phyloP scores from a whole-genome alignment of 345 rosid genomes.

The Raphanus raphanistrum region DNA sequence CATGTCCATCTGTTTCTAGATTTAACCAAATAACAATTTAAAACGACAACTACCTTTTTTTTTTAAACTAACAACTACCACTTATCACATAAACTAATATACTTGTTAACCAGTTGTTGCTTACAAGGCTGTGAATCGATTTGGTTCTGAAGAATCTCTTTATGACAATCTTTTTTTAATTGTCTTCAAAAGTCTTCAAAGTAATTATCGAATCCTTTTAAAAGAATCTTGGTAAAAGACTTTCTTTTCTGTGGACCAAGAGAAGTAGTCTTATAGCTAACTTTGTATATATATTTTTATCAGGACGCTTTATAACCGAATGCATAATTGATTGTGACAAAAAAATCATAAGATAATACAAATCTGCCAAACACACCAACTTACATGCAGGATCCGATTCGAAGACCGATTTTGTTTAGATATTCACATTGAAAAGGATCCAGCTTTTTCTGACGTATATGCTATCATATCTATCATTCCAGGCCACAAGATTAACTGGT shows the following conservation, averaged over 20 bases:
- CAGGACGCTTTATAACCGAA: neutral
- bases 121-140: neutral
- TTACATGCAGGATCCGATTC: neutral
- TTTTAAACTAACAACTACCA: neutral
- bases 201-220: neutral
- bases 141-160: conserved; percentile 1
- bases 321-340: neutral
- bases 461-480: neutral
- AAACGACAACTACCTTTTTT: neutral
- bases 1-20: neutral
- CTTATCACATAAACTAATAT: neutral
- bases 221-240: neutral
- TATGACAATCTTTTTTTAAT: neutral
- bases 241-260: neutral
- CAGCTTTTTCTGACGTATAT: neutral
- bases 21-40: neutral
- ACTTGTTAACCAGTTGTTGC: neutral
- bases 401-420: neutral
- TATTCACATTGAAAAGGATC: neutral
- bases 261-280: neutral
- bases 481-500: neutral
- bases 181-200: conserved; percentile 4
- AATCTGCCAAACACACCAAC: neutral
- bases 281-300: neutral
- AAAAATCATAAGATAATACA: neutral